Percentiles rank a stretch among this genome's conserved stretches.
Conservation (phyloP, 2,329 filamentous ascomycete genomes). For the Talaromyces piceae region DNA sequence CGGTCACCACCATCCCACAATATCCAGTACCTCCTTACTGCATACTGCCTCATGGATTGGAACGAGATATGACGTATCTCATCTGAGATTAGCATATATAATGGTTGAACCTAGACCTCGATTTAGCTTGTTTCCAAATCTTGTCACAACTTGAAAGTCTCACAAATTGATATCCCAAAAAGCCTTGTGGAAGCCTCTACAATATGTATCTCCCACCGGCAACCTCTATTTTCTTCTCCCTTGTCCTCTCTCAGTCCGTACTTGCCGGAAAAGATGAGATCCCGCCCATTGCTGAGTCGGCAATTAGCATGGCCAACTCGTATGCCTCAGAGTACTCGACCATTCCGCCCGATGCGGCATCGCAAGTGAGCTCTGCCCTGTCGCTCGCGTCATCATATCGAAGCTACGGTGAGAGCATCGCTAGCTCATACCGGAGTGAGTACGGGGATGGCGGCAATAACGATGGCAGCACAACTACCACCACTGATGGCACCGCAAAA, state of each 20-base stretch:
- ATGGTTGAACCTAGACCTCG: neutral
- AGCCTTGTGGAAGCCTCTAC: neutral
- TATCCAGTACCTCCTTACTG: neutral
- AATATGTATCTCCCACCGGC: neutral
- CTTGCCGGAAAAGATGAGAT: neutral
- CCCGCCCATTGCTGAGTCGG: constrained; percentile 5
- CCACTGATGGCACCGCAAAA: neutral
- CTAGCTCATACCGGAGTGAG: constrained; percentile 8
- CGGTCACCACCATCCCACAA: neutral
- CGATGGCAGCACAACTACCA: constrained; percentile 1
- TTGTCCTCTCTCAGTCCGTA: neutral
- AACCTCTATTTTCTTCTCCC: neutral
- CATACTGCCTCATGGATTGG: neutral
- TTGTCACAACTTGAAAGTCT: neutral
- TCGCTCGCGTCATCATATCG: constrained; percentile 10
- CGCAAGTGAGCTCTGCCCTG: constrained; percentile 3
- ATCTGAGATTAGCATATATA: neutral
- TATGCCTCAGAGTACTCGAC: constrained; percentile 11
- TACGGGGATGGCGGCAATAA: constrained; percentile 3
- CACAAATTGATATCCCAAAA: neutral
- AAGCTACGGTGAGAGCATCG: constrained; percentile 4
- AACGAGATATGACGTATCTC: neutral
- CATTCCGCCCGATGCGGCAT: constrained; percentile 8
- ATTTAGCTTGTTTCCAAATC: neutral
- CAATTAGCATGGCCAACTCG: constrained; percentile 5